Evolutionary conservation across 371 early-diverging fungal genomes (phyloP), one percentile per base, ranked within the genome.

Genomic region (Mucor velutinosus): DNA sequence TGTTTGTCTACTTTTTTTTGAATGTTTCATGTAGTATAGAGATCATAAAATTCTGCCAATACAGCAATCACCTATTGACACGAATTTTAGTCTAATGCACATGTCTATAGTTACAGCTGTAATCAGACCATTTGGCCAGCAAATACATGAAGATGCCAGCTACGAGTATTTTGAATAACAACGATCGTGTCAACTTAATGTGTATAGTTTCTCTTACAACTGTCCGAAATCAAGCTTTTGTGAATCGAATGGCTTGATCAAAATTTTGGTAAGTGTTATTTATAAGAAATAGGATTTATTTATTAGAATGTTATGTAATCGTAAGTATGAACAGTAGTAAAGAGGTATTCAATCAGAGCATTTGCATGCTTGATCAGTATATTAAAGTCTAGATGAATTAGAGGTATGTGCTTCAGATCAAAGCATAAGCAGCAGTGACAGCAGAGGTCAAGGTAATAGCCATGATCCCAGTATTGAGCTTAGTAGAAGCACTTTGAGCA

Each of bases 391-490:
- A 41, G 6, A 5, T 41, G 17, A 27, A 15, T 25, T 1, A 4
- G 23, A 25, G 14, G 27, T 8, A 19, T 2, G 14, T 23, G 53
- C 21, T 14, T 51, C 59, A 65, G 25, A 65, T 33, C 15, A 51
- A 4, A 30, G 60, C 55, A 21, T 66, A 66, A 14, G 39, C 60
- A 29, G 60, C 32, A 12, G 41, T 17, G n/a, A 30, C 51, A 6
- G 41, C 33, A 37, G 66, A 66, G n/a, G 43, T 60, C n/a, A 66
- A 41, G 17, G 60, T 19, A 35, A 66, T 25, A 19, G 41, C 30
- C 23, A 65, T n/a, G 2, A 55, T n/a, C 19, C 39, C 39, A 27
- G 12, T 19, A 32, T 23, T 27, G 21, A 60, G 21, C 14, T 53
- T 21, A 14, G 11, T 55, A 15, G 55, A 49, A 7, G 39, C 66